These are phyloP conservation scores for Jamesozyma lodderae DNA, from an alignment of 805 yeast genomes.

Conservation along the genomic window DNA sequence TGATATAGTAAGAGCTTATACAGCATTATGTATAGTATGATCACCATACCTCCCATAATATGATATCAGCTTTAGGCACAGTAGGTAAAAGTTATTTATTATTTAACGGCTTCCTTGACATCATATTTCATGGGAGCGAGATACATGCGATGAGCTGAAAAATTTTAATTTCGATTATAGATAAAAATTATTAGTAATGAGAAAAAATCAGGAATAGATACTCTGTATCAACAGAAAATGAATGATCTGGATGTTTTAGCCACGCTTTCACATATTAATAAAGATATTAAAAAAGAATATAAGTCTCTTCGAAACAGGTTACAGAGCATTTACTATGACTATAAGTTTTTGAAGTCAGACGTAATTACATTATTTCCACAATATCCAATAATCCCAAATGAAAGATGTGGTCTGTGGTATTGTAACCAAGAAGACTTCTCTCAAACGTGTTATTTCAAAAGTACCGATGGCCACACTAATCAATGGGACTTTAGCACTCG, in stretches of 20 bases:
- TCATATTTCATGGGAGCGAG: no score
- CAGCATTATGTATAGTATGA: no score
- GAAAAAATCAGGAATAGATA: neutral
- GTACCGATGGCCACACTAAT: slow-evolving; percentile 82
- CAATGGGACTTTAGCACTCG: slow-evolving; percentile 74
- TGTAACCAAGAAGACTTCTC: slow-evolving; percentile 36
- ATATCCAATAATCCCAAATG: slow-evolving; percentile 59
- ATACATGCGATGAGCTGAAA: no score
- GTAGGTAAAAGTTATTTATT: no score
- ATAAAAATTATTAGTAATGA: neutral
- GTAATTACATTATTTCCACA: slow-evolving; percentile 29
- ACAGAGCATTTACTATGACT: slow-evolving; percentile 62
- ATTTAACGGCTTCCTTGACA: neutral
- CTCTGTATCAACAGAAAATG: no score
- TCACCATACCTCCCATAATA: no score
- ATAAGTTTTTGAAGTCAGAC: slow-evolving; percentile 36
- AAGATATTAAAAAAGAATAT: slow-evolving; percentile 41
- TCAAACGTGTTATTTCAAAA: slow-evolving; percentile 66
- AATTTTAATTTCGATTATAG: neutral
- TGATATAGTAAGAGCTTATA: no score
- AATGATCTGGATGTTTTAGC: neutral
- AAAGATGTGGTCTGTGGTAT: slow-evolving; percentile 86
- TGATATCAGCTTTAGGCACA: no score
- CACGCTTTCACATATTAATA: slow-evolving; percentile 23
- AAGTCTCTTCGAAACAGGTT: slow-evolving; percentile 50